Percentiles rank a stretch among this genome's conserved stretches.
These are phyloP conservation scores for Sporothrix schenckii DNA, from an alignment of 2,329 filamentous ascomycete species.

Conservation along the genomic window DNA sequence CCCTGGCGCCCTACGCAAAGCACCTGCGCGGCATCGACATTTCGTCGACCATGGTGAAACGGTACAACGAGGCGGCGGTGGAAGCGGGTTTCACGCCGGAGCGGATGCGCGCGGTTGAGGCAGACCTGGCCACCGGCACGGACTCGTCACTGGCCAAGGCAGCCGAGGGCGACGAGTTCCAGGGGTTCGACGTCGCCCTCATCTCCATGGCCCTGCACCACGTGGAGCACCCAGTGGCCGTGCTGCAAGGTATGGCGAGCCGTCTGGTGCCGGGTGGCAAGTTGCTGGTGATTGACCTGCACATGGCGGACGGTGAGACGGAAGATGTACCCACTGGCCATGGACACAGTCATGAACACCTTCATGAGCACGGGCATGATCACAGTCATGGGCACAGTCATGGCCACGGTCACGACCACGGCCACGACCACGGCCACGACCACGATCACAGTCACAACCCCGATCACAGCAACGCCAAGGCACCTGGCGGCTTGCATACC, in stretches of 20 bases:
- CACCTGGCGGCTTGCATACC: conserved; percentile 14
- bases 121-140: conserved; percentile 32
- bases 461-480: neutral
- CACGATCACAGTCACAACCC: neutral
- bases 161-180: conserved; percentile 27
- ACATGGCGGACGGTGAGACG: neutral
- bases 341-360: conserved; percentile 7
- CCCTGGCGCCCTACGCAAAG: conserved; percentile 26
- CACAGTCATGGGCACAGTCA: neutral
- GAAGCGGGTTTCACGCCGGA: conserved; percentile 27
- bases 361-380: neutral
- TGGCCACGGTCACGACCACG: neutral
- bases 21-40: conserved; percentile 38
- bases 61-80: conserved; percentile 36
- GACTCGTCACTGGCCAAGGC: neutral
- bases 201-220: conserved; percentile 38
- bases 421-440: neutral
- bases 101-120: conserved; percentile 37
- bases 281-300: conserved; percentile 37
- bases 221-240: conserved; percentile 33
- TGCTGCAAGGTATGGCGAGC: conserved; percentile 33
- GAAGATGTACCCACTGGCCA: neutral
- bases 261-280: conserved; percentile 35
- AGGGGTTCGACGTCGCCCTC: conserved; percentile 35
- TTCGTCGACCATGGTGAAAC: conserved; percentile 37